Evolutionary conservation across 768 basidiomycete genomes (phyloP).

Genomic region (Hericium rajendrae): DNA sequence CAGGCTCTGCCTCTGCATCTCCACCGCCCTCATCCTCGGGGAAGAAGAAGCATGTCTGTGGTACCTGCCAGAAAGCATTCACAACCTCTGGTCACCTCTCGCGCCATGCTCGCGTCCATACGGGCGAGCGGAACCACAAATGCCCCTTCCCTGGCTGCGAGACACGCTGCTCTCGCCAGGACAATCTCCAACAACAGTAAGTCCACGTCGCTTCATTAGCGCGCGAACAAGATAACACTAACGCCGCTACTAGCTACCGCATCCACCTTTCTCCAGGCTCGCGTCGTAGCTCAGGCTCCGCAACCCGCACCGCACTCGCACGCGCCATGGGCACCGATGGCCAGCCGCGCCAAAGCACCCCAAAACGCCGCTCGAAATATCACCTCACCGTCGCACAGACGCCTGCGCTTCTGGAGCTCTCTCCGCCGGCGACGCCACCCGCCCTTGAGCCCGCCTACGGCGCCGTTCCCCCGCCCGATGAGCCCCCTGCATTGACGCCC

Average conservation of each 20-base stretch:
- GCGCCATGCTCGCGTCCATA: constrained; percentile 82
- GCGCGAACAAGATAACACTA: neutral
- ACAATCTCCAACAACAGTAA: constrained; percentile 68
- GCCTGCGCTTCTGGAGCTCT: neutral
- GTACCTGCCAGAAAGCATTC: constrained; percentile 67
- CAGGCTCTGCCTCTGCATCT: neutral
- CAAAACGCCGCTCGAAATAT: constrained; percentile 10
- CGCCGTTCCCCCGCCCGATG: constrained; percentile 5
- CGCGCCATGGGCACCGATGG: neutral
- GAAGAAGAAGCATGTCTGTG: constrained; percentile 47
- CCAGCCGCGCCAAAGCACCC: constrained; percentile 1
- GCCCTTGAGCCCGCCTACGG: constrained; percentile 10
- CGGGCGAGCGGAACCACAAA: constrained; percentile 85
- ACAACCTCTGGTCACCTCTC: constrained; percentile 87
- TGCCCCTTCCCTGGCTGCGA: constrained; percentile 96
- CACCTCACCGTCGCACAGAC: constrained; percentile 8
- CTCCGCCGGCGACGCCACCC: constrained; percentile 17
- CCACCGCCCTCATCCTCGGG: neutral
- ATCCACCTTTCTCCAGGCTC: constrained; percentile 79
- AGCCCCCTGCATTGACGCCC: constrained; percentile 2
- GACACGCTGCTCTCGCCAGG: constrained; percentile 82
- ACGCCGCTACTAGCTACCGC: constrained; percentile 44
- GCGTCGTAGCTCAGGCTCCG: constrained; percentile 46
- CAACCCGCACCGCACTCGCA: constrained; percentile 40
- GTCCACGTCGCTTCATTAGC: constrained; percentile 15